phyloP scores from a whole-genome alignment of 129 eudicot genomes.

The Rutidosis leptorrhynchoides region DNA sequence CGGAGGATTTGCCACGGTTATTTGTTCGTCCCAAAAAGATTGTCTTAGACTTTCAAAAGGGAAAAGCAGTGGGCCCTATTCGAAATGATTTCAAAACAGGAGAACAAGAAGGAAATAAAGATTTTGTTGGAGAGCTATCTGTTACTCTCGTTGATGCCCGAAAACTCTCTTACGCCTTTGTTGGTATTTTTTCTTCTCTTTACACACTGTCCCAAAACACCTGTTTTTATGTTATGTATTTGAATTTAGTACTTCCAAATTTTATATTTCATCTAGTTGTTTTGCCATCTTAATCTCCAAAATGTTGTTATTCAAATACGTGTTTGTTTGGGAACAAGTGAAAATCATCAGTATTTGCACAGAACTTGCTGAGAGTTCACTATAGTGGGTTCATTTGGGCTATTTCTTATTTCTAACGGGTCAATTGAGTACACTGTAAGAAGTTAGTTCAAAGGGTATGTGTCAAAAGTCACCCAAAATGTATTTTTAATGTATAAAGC shows the following conservation, averaged over 20 bases:
- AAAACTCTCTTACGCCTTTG: conserved; percentile 66
- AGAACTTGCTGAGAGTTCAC: neutral
- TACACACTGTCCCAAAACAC: neutral
- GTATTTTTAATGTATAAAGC: neutral
- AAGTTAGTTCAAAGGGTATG: neutral
- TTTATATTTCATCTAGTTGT: neutral
- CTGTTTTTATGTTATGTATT: neutral
- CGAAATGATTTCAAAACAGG: conserved; percentile 60
- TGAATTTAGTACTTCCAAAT: neutral
- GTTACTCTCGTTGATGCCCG: conserved; percentile 98
- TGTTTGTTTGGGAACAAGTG: neutral
- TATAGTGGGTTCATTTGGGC: neutral
- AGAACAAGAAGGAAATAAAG: conserved; percentile 86
- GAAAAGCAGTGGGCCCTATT: conserved; percentile 80
- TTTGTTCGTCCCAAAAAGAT: conserved; percentile 98
- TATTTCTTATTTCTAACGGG: neutral
- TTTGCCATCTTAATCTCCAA: neutral
- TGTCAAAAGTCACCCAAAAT: neutral
- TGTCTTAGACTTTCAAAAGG: conserved; percentile 87
- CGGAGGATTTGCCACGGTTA: conserved; percentile 89
- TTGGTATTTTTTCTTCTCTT: conserved; percentile 39
- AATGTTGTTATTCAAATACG: neutral
- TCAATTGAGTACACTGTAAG: neutral
- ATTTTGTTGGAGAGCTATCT: conserved; percentile 89
- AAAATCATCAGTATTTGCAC: neutral